Conservation (phyloP, 176 grass and related monocot species). For the Aegilops speltoides region DNA sequence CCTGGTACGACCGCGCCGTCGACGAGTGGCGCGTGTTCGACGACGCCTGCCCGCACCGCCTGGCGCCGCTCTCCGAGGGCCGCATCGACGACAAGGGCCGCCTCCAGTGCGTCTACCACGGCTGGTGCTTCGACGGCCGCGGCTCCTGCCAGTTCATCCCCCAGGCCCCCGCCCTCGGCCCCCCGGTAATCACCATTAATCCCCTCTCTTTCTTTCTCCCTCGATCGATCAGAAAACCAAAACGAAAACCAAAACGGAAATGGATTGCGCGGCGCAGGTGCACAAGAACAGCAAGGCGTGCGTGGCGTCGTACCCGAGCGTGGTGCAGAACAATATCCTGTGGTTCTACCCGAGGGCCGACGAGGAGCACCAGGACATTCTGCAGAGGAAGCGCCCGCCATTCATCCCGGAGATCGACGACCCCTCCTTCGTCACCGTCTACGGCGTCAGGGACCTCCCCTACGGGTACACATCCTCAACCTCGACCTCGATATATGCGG, state of each 20-base stretch:
- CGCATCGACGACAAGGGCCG: constrained; percentile 75
- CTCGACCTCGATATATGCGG: background rate
- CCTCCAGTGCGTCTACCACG: constrained; percentile 94
- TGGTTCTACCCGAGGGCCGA: constrained; percentile 86
- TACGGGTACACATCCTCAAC: constrained; percentile 46
- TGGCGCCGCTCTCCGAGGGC: constrained; percentile 87
- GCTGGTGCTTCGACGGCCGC: constrained; percentile 96
- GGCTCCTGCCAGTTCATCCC: constrained; percentile 85
- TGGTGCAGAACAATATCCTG: constrained; percentile 76
- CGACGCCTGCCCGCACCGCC: constrained; percentile 80
- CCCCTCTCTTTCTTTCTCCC: background rate
- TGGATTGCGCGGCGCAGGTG: constrained; percentile 38
- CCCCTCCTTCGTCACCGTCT: constrained; percentile 53
- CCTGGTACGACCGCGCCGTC: constrained; percentile 70
- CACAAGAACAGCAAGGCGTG: constrained; percentile 73
- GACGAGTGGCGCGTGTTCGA: constrained; percentile 85
- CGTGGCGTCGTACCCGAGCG: constrained; percentile 71
- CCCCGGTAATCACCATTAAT: constrained; percentile 23
- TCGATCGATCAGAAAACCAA: background rate
- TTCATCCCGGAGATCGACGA: constrained; percentile 76
- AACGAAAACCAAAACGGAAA: background rate
- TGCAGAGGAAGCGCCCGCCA: constrained; percentile 54
- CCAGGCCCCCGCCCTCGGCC: constrained; percentile 72
- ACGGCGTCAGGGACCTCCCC: constrained; percentile 60
- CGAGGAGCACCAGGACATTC: constrained; percentile 49